Evolutionary conservation across 768 basidiomycete genomes (phyloP).

Genomic region (Tricholoma sp.): DNA sequence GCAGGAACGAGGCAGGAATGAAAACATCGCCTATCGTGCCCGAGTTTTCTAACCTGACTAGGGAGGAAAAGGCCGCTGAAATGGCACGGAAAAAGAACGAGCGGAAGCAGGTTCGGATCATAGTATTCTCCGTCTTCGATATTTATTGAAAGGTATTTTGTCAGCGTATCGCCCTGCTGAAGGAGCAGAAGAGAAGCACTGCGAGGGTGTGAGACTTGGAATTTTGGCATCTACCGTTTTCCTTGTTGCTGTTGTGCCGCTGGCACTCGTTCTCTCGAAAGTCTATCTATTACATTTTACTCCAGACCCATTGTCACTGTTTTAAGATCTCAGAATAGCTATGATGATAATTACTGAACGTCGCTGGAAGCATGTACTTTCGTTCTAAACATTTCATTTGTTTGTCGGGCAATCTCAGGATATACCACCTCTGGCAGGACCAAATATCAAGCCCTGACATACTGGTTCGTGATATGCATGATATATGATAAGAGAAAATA

Average conservation of each 20-base stretch:
- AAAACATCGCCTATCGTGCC: conserved; percentile 27
- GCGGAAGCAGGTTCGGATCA: conserved; percentile 66
- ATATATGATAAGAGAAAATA: too few relatives aligned
- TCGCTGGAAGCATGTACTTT: too few relatives aligned
- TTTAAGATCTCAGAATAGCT: too few relatives aligned
- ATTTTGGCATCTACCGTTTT: not conserved
- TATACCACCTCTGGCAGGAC: too few relatives aligned
- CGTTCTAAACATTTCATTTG: too few relatives aligned
- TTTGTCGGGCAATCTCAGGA: too few relatives aligned
- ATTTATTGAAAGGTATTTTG: not conserved
- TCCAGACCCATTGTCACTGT: not conserved
- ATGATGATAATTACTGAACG: too few relatives aligned
- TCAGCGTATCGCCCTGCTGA: conserved; percentile 73
- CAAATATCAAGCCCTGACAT: too few relatives aligned
- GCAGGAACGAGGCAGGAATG: conserved; percentile 2
- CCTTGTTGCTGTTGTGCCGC: not conserved
- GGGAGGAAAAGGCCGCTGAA: conserved; percentile 93
- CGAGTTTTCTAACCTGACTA: conserved; percentile 43
- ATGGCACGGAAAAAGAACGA: conserved; percentile 91
- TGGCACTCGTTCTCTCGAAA: not conserved
- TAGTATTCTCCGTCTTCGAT: not conserved
- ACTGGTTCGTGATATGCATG: too few relatives aligned
- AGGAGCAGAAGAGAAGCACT: conserved; percentile 71
- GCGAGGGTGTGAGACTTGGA: conserved; percentile 19
- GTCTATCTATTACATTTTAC: not conserved